Conservation (phyloP, 169 alveolate species). For the Plasmodium blacklocki region DNA sequence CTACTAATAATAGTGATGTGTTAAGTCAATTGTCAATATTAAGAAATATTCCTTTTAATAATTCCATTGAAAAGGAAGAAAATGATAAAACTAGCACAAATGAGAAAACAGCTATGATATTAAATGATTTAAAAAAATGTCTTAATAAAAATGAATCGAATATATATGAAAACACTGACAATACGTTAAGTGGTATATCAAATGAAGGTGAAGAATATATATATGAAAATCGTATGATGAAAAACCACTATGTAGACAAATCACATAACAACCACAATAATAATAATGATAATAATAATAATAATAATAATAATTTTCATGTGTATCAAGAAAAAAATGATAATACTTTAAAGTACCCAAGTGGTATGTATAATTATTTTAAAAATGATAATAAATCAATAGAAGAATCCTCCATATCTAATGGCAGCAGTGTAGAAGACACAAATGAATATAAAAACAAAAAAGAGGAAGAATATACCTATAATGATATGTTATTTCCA, state of each 20-base stretch:
- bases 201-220: not conserved
- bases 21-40: constrained; percentile 21
- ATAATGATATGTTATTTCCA: constrained; percentile 44
- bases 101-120: constrained; percentile 51
- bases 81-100: not conserved
- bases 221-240: not conserved
- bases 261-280: not conserved
- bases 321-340: not conserved
- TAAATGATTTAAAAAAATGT: constrained; percentile 46
- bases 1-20: constrained; percentile 16
- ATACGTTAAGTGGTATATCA: not conserved
- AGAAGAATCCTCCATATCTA: constrained; percentile 34
- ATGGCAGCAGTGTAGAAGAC: not conserved
- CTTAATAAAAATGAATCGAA: constrained; percentile 25
- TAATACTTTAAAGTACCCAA: not conserved
- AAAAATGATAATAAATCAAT: constrained; percentile 8
- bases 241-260: not conserved
- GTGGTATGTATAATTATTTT: not conserved
- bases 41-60: constrained; percentile 61
- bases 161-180: not conserved
- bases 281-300: not conserved
- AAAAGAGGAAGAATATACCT: not conserved
- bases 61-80: not conserved
- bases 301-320: constrained; percentile 1
- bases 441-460: constrained; percentile 7